A percentile compares a stretch with the other conserved stretches of the same genome.
Conservation (phyloP, 2,329 filamentous ascomycete species). For the Trichoderma polysporum region DNA sequence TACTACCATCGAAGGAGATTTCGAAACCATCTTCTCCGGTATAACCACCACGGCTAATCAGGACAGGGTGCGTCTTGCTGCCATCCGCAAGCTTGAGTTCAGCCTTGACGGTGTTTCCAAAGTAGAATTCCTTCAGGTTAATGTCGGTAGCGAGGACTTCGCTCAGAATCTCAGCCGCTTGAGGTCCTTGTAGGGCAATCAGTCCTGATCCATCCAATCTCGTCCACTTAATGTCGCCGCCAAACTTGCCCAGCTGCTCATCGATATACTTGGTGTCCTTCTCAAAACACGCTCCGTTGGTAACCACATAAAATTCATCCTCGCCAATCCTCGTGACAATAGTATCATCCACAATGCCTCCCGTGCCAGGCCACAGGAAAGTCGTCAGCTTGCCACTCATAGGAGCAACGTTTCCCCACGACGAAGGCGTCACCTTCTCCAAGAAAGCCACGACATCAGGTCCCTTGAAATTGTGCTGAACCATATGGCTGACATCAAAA, state of each 20-base stretch:
- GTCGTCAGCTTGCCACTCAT: constrained; percentile 82
- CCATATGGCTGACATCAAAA: constrained; percentile 98
- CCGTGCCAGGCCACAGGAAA: constrained; percentile 73
- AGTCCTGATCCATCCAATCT: constrained; percentile 73
- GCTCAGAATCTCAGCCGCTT: constrained; percentile 67
- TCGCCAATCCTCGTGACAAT: constrained; percentile 79
- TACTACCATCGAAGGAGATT: constrained; percentile 68
- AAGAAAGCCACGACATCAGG: constrained; percentile 79
- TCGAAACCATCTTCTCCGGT: constrained; percentile 99
- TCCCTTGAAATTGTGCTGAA: constrained; percentile 81
- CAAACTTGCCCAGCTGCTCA: constrained; percentile 62
- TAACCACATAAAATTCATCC: constrained; percentile 86
- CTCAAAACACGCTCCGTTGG: constrained; percentile 86
- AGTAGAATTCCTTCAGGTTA: constrained; percentile 70
- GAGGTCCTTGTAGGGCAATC: constrained; percentile 85
- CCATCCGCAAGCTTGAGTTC: constrained; percentile 62
- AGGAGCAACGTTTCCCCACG: constrained; percentile 60
- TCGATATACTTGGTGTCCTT: constrained; percentile 81
- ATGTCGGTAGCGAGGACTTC: constrained; percentile 55
- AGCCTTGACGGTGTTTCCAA: constrained; percentile 71
- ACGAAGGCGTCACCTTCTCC: constrained; percentile 78
- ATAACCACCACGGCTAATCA: constrained; percentile 89
- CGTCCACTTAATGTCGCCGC: constrained; percentile 62
- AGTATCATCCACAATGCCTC: constrained; percentile 93
- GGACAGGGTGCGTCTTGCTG: constrained; percentile 38